Evolutionary conservation across 2,329 filamentous ascomycete species (phyloP).

Genomic region (Metarhizium humberi): DNA sequence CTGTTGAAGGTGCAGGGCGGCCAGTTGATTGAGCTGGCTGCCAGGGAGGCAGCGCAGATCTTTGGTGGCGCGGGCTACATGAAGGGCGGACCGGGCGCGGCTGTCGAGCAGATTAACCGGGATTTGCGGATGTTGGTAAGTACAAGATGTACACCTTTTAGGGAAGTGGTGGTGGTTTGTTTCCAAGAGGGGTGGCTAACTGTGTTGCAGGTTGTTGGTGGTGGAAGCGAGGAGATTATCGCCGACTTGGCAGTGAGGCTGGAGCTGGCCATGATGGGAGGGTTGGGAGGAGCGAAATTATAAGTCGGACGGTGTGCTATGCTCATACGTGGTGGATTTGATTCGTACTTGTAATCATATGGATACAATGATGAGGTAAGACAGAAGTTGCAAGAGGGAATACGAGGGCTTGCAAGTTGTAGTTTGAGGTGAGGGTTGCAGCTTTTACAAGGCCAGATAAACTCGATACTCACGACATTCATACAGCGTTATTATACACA

Average conservation of each 20-base stretch:
- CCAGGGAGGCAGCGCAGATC: slow-evolving; percentile 43
- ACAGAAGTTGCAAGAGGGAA: too few relatives aligned
- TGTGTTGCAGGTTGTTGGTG: slow-evolving; percentile 36
- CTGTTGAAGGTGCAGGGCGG: slow-evolving; percentile 39
- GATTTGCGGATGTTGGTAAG: slow-evolving; percentile 30
- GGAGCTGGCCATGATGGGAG: slow-evolving; percentile 21
- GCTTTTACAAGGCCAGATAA: too few relatives aligned
- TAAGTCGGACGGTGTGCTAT: background rate
- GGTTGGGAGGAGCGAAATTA: slow-evolving; percentile 11
- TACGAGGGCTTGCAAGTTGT: too few relatives aligned
- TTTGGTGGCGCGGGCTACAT: slow-evolving; percentile 45
- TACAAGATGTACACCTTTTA: background rate
- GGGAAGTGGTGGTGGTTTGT: background rate
- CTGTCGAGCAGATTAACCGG: slow-evolving; percentile 43
- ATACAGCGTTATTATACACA: too few relatives aligned
- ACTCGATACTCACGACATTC: too few relatives aligned
- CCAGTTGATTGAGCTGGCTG: slow-evolving; percentile 37
- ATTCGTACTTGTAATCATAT: background rate
- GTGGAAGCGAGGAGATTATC: slow-evolving; percentile 46
- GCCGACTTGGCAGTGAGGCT: slow-evolving; percentile 41
- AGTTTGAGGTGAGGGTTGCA: too few relatives aligned
- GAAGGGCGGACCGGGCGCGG: slow-evolving; percentile 34
- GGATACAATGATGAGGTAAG: background rate
- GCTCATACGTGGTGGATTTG: background rate
- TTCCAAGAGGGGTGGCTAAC: background rate